Conservation (phyloP, 345 rosid genomes). For the Eucalyptus erythrocorys region DNA sequence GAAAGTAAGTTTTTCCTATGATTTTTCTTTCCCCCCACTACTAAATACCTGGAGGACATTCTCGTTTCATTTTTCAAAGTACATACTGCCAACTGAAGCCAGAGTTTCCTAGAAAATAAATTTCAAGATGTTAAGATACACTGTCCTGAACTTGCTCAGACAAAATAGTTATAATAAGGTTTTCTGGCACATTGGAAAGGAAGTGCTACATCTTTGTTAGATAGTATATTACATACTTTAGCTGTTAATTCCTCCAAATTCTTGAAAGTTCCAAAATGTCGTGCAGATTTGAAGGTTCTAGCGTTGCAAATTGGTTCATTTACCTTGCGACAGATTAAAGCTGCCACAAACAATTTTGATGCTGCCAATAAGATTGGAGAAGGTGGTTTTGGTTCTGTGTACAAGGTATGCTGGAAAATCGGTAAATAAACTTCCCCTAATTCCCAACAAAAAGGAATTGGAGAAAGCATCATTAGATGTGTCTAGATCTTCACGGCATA, state of each 20-base stretch:
- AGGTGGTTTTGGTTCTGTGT: slow-evolving; percentile 10
- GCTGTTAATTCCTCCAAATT: neutral
- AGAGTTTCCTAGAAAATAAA: neutral
- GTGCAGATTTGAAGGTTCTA: neutral
- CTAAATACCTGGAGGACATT: no score
- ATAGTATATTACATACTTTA: neutral
- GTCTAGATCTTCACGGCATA: neutral
- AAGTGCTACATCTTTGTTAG: neutral
- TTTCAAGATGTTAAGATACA: neutral
- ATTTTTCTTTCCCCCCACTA: neutral
- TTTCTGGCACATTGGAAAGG: no score
- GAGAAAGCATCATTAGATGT: neutral
- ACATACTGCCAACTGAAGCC: neutral
- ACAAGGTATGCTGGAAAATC: neutral
- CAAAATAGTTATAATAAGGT: neutral
- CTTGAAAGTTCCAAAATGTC: neutral
- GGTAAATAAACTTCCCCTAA: neutral
- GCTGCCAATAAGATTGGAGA: slow-evolving; percentile 5
- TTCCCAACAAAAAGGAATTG: neutral
- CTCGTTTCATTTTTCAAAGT: neutral
- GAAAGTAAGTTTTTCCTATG: neutral
- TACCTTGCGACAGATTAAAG: slow-evolving; percentile 5
- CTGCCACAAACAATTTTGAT: slow-evolving; percentile 3
- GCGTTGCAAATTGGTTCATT: slow-evolving; percentile 5
- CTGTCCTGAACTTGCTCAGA: neutral